Base-by-base conservation (phyloP, 1,284 basidiomycete species). In the Gymnopus androsaceus region DNA sequence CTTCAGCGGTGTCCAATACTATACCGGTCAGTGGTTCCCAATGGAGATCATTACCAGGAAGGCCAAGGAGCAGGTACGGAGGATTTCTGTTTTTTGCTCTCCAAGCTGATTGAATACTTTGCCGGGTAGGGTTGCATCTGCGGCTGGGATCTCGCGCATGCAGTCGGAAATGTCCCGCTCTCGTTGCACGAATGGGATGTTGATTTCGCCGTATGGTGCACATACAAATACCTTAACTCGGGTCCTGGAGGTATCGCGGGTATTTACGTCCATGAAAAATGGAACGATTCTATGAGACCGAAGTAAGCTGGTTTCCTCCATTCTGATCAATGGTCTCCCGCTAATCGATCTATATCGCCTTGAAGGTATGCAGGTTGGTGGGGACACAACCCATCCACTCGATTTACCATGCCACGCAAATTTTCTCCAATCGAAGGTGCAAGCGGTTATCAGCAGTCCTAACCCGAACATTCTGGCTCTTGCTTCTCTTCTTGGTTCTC, bases 161-260 rank as follows among this genome's bases (percentile, higher is more conserved):
- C 91, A 1, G 83, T 90, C 48, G 95, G 95, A 54, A 99, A 99
- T 70, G 92, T 99, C 30, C 90, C 92, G 11, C 74, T 97, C 59
- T 79, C 84, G 51, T 77, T 99, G 60, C 93, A 98, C 70, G 89
- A 94, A 60, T 99, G 97, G 96, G 78, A 84, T 59, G 89, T 94
- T 63, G 96, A 99, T 74, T 98, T 98, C 71, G 96, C 95, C 0
- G 94, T 94, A 17, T 98, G 95, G 94, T 98, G 95, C 72, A 92
- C 93, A 28, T 98, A 97, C 81, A 98, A 98, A 77, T 99, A 98
- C 73, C 84, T 98, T 54, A 98, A 97, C 71, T 89, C 94, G 12
- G 94, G 97, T 1, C 95, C 96, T 4, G 95, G 96, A 14, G 94
- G 90, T 12, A 96, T 98, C 54, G 97, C 87, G n/a, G 97, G 95